Conservation (phyloP, 345 rosid species). For the Gossypioides kirkii region DNA sequence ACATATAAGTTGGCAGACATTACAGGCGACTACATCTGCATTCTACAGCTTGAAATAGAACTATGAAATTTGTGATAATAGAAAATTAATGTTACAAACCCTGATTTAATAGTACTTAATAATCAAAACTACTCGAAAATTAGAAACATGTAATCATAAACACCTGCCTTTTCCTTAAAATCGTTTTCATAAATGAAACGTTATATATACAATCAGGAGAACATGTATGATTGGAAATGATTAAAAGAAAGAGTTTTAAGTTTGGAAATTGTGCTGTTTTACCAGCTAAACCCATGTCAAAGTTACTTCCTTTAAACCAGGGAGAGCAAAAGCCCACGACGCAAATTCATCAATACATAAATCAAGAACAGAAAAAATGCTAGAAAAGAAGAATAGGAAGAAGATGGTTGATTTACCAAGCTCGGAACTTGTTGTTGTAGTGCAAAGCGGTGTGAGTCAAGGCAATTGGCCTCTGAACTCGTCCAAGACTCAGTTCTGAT, state of each 20-base stretch:
- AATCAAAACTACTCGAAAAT: background rate
- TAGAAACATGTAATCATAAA: background rate
- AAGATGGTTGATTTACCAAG: conserved; percentile 16
- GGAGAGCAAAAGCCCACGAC: background rate
- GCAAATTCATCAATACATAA: background rate
- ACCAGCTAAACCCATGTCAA: background rate
- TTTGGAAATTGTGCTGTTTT: background rate
- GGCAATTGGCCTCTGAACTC: conserved; percentile 28
- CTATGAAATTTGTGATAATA: background rate
- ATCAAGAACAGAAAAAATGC: conserved; percentile 4
- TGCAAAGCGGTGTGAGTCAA: conserved; percentile 24
- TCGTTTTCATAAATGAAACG: background rate
- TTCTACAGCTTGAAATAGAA: no score
- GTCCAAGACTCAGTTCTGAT: conserved; percentile 25
- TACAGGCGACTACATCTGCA: background rate
- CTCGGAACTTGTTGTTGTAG: conserved; percentile 27
- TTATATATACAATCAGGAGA: background rate
- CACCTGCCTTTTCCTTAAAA: background rate
- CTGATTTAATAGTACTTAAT: background rate
- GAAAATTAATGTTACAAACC: background rate
- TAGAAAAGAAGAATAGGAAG: background rate
- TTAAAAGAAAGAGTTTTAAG: background rate
- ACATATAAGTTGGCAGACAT: no score
- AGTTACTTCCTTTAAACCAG: background rate
- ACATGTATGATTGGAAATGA: conserved; percentile 4